Evolutionary conservation across 2,329 filamentous ascomycete species (phyloP).

Genomic region (Trichoderma cornu-damae): DNA sequence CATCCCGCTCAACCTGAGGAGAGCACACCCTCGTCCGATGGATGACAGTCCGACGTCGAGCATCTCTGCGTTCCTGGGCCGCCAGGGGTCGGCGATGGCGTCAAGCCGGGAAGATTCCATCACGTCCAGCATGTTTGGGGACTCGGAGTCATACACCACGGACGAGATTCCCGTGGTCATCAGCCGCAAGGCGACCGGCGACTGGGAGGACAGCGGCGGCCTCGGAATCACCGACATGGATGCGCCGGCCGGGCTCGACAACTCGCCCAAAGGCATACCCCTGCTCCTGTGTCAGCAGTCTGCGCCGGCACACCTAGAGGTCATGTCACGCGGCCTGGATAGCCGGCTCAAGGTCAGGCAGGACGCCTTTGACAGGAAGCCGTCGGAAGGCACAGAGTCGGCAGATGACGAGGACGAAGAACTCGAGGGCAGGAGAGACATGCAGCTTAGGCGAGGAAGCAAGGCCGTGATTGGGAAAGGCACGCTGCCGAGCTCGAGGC

Average conservation of each 20-base stretch:
- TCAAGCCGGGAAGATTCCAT: slow-evolving; percentile 87
- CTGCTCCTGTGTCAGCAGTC: slow-evolving; percentile 57
- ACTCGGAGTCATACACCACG: slow-evolving; percentile 70
- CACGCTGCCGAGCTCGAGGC: slow-evolving; percentile 71
- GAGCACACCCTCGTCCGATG: slow-evolving; percentile 48
- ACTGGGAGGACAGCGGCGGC: slow-evolving; percentile 72
- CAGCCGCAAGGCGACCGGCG: slow-evolving; percentile 65
- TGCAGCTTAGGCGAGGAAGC: slow-evolving; percentile 45
- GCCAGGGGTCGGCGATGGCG: slow-evolving; percentile 69
- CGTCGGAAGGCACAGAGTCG: slow-evolving; percentile 71
- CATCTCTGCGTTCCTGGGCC: slow-evolving; percentile 64
- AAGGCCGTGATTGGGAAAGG: slow-evolving; percentile 42
- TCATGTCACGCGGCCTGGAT: slow-evolving; percentile 60
- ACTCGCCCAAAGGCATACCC: slow-evolving; percentile 42
- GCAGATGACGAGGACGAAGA: slow-evolving; percentile 96
- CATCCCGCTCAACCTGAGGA: slow-evolving; percentile 59
- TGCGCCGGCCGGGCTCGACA: slow-evolving; percentile 29
- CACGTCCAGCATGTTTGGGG: slow-evolving; percentile 80
- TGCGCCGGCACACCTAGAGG: slow-evolving; percentile 58
- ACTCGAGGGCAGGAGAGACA: slow-evolving; percentile 50
- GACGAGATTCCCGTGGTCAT: slow-evolving; percentile 76
- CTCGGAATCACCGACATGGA: slow-evolving; percentile 71
- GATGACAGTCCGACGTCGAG: slow-evolving; percentile 83
- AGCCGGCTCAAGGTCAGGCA: slow-evolving; percentile 65
- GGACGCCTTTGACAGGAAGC: slow-evolving; percentile 67